phyloP scores from a whole-genome alignment of 495 filamentous ascomycete species.

The Podospora conica region DNA sequence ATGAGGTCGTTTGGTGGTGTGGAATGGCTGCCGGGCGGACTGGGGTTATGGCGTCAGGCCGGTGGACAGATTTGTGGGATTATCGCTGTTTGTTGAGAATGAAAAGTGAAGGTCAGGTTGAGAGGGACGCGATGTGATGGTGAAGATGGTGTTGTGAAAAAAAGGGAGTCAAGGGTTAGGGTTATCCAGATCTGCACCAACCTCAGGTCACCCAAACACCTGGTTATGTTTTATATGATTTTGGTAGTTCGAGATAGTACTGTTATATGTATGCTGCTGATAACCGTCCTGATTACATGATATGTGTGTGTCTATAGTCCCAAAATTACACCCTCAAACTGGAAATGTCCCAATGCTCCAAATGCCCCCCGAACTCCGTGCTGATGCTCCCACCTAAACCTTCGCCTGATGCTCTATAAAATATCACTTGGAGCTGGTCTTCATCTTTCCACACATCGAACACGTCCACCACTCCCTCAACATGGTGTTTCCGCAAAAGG shows the following conservation, averaged over 20 bases:
- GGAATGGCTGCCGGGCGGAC: neutral
- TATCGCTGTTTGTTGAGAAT: neutral
- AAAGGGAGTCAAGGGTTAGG: neutral
- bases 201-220: neutral
- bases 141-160: neutral
- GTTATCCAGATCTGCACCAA: neutral
- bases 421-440: slow-evolving; percentile 46
- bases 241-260: too few relatives aligned
- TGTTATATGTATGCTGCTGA: neutral
- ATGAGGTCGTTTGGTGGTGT: neutral
- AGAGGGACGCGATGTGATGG: neutral
- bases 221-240: neutral
- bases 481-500: slow-evolving; percentile 57
- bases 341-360: neutral
- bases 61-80: neutral
- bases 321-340: neutral
- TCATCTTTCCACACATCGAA: slow-evolving; percentile 61
- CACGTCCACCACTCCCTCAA: slow-evolving; percentile 78
- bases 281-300: too few relatives aligned
- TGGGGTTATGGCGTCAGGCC: neutral
- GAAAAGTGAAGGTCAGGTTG: neutral
- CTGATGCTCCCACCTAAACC: neutral
- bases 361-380: neutral
- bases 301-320: neutral
- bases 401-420: neutral